Evolutionary conservation across 1,284 basidiomycete genomes (phyloP).

Genomic region (Ceratobasidium sp.): DNA sequence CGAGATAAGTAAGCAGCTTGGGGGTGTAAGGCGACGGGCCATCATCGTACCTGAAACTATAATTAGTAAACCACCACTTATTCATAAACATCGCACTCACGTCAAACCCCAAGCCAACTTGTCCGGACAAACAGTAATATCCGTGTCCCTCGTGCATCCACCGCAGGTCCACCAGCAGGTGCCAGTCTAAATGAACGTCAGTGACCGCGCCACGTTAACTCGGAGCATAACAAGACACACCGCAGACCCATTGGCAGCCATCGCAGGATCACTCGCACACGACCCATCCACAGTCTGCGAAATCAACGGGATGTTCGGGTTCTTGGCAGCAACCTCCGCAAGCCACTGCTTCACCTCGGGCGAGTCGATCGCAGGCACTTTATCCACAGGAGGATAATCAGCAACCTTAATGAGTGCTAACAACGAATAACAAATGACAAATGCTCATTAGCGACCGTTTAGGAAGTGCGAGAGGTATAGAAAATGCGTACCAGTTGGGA

Average conservation of each 20-base stretch:
- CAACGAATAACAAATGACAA: neutral
- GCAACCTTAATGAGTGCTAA: slow-evolving; percentile 40
- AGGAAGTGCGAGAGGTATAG: neutral
- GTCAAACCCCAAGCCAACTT: slow-evolving; percentile 84
- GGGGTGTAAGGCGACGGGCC: slow-evolving; percentile 86
- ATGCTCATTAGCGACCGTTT: neutral
- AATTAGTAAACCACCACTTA: slow-evolving; percentile 20
- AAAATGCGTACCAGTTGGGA: slow-evolving; percentile 48
- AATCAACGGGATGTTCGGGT: slow-evolving; percentile 58
- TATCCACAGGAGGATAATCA: slow-evolving; percentile 53
- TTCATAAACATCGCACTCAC: slow-evolving; percentile 51
- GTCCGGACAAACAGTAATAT: slow-evolving; percentile 80
- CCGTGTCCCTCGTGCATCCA: slow-evolving; percentile 75
- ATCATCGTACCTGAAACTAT: slow-evolving; percentile 73
- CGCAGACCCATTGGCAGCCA: slow-evolving; percentile 42
- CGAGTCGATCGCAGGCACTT: slow-evolving; percentile 58
- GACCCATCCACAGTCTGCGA: slow-evolving; percentile 51
- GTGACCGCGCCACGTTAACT: neutral
- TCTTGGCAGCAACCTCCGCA: slow-evolving; percentile 49
- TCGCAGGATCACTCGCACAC: slow-evolving; percentile 44
- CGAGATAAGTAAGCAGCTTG: slow-evolving; percentile 76
- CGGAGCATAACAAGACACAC: neutral
- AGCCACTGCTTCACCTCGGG: slow-evolving; percentile 59
- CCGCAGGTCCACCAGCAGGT: slow-evolving; percentile 75
- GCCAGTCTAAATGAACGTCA: slow-evolving; percentile 27